Evolutionary conservation across 495 filamentous ascomycete genomes (phyloP), one percentile per base, ranked within the genome.

Genomic region (Xylaria curta): DNA sequence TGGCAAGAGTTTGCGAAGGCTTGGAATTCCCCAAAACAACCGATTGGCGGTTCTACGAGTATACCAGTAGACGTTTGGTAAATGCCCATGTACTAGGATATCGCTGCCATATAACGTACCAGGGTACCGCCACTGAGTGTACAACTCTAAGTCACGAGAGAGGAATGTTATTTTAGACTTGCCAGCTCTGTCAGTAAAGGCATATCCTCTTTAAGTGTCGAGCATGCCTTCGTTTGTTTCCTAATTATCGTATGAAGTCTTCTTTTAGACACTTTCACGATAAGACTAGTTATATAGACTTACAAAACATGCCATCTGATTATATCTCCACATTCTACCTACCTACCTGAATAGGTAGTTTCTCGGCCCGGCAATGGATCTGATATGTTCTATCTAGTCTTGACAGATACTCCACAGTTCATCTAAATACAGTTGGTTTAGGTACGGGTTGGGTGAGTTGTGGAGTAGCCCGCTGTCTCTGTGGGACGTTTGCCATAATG

Each of bases 31-130:
- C 9, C 51, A 10, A 15, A 13, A 54, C 4, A 26, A 54, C 51
- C 51, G 51, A 54, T 54, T 54, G 51, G 51, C 51, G 26, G 24
- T 54, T 54, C 51, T 28, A 54, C 51, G 51, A 54, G 24, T 12
- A 13, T 28, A 54, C 10, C 21, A 9, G 21, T 28, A 54, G 10
- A 15, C 10, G 24, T 54, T 54, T 54, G 1, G 26, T 28, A 15
- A 28, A 28, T 28, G 5, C 51, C 24, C 5, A 28, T 21, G 10
- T 1, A 54, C 24, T 15, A 28, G 24, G 24, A 54, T 54, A 28
- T 12, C 51, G 12, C 51, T 15, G 51, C 51, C 1, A 28, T 26
- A 28, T 13, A 54, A 12, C 26, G 21, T 10, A 28, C 51, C 7
- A 53, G 49, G 49, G 49, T 24, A 26, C 49, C 7, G 51, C 10